Conservation (phyloP, 495 filamentous ascomycete species). For the Penicillium canescens region DNA sequence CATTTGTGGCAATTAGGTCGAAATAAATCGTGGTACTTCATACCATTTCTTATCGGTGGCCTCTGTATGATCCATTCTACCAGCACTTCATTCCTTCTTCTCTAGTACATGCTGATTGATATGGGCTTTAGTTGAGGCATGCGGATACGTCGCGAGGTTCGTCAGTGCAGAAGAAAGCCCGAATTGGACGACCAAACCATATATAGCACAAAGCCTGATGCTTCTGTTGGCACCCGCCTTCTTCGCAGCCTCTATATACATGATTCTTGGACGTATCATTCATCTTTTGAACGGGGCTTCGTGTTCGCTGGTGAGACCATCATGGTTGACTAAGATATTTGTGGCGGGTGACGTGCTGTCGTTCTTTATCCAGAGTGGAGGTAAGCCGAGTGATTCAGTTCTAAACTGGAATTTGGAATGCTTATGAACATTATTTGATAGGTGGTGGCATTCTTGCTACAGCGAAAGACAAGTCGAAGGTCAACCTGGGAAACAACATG, state of each 20-base stretch:
- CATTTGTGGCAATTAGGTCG: slow-evolving; percentile 51
- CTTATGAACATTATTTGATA: slow-evolving; percentile 24
- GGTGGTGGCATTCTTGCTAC: slow-evolving; percentile 26
- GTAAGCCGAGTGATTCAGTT: slow-evolving; percentile 27
- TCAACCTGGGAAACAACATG: slow-evolving; percentile 42
- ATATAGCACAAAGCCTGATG: slow-evolving; percentile 34
- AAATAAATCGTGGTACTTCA: slow-evolving; percentile 61
- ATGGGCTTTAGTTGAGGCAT: slow-evolving; percentile 42
- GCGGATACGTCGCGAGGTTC: slow-evolving; percentile 53
- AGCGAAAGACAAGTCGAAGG: slow-evolving; percentile 19
- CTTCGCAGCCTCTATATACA: slow-evolving; percentile 56
- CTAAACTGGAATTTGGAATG: no score
- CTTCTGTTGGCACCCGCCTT: slow-evolving; percentile 34
- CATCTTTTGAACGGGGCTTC: slow-evolving; percentile 40
- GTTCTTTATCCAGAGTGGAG: slow-evolving; percentile 26
- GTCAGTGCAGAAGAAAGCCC: slow-evolving; percentile 27
- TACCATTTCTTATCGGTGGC: slow-evolving; percentile 57
- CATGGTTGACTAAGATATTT: slow-evolving; percentile 30
- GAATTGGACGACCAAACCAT: slow-evolving; percentile 21
- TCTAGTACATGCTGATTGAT: not conserved
- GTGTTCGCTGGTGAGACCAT: slow-evolving; percentile 12
- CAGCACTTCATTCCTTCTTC: slow-evolving; percentile 1
- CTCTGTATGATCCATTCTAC: slow-evolving; percentile 41
- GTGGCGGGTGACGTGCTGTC: slow-evolving; percentile 28
- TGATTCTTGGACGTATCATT: slow-evolving; percentile 54